A percentile compares a stretch with the other conserved stretches of the same genome.
Evolutionary conservation across 2,329 filamentous ascomycete genomes (phyloP).

Genomic region (Colletotrichum cereale): DNA sequence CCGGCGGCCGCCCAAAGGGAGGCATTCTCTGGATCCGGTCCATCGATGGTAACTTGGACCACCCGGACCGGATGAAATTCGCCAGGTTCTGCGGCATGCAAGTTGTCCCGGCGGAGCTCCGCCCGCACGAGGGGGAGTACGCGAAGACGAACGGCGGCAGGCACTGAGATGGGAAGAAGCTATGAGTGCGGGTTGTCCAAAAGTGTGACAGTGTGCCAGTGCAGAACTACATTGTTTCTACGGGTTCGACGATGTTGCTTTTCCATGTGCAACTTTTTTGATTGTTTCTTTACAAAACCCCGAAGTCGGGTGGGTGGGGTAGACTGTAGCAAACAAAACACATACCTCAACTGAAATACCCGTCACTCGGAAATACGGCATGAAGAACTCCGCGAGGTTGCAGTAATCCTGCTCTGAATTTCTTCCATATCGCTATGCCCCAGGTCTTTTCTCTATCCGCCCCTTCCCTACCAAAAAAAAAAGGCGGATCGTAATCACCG

Average conservation of each 20-base stretch:
- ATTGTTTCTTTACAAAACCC: background rate
- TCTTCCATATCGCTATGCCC: conserved; percentile 12
- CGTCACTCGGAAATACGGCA: too few species aligned
- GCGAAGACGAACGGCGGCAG: background rate
- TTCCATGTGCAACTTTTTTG: background rate
- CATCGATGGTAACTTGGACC: too few species aligned
- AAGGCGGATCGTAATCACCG: background rate
- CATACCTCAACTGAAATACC: background rate
- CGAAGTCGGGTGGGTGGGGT: too few species aligned
- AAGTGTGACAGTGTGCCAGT: background rate
- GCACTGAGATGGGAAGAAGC: background rate
- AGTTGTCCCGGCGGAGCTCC: background rate
- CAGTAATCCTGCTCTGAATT: conserved; percentile 12
- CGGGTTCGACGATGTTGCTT: background rate
- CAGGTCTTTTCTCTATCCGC: background rate
- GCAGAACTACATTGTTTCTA: background rate
- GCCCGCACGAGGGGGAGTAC: background rate
- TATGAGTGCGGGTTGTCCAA: background rate
- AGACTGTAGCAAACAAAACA: background rate
- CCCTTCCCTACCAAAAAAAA: background rate
- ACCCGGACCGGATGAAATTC: background rate
- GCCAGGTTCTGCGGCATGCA: background rate
- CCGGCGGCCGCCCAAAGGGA: background rate
- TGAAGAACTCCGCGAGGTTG: too few species aligned
- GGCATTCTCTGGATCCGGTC: background rate